phyloP scores from a whole-genome alignment of 805 yeast species.

The Barnettozyma vustinii region DNA sequence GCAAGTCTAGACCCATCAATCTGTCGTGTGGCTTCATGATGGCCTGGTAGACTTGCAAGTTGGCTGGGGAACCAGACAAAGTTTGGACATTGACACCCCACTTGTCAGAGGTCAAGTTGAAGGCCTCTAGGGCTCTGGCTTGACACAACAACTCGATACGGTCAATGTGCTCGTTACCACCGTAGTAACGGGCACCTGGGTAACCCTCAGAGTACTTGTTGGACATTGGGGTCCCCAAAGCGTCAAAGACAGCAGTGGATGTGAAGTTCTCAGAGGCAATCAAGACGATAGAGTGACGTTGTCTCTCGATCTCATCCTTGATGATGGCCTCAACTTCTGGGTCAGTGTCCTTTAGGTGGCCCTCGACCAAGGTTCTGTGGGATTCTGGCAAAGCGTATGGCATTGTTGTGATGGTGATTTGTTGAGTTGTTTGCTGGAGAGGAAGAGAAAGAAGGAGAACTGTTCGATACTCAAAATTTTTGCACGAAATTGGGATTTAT shows the following conservation, averaged over 20 bases:
- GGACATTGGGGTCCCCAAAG: constrained; percentile 93
- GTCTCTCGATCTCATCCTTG: constrained; percentile 74
- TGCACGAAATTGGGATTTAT: not conserved
- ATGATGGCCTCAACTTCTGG: constrained; percentile 82
- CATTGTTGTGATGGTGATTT: constrained; percentile 22
- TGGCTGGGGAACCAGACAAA: constrained; percentile 95
- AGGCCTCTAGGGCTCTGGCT: constrained; percentile 83
- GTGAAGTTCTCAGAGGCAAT: constrained; percentile 97
- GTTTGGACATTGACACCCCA: constrained; percentile 99
- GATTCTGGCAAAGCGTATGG: constrained; percentile 63
- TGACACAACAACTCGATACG: constrained; percentile 87
- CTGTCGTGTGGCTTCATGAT: constrained; percentile 85
- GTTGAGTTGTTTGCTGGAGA: not conserved
- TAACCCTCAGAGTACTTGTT: constrained; percentile 98
- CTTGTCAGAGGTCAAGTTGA: constrained; percentile 62
- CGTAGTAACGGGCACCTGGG: constrained; percentile 97
- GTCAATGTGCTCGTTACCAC: constrained; percentile 95
- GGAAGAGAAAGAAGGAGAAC: too few relatives aligned
- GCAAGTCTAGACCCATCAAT: constrained; percentile 94
- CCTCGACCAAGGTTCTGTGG: constrained; percentile 62
- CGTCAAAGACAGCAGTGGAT: constrained; percentile 89
- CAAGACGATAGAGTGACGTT: constrained; percentile 84
- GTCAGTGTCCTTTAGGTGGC: constrained; percentile 56
- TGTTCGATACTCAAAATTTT: not conserved
- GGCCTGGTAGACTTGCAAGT: constrained; percentile 87